Conservation (phyloP, 1,284 basidiomycete genomes). For the Cryptococcus amylolentus region DNA sequence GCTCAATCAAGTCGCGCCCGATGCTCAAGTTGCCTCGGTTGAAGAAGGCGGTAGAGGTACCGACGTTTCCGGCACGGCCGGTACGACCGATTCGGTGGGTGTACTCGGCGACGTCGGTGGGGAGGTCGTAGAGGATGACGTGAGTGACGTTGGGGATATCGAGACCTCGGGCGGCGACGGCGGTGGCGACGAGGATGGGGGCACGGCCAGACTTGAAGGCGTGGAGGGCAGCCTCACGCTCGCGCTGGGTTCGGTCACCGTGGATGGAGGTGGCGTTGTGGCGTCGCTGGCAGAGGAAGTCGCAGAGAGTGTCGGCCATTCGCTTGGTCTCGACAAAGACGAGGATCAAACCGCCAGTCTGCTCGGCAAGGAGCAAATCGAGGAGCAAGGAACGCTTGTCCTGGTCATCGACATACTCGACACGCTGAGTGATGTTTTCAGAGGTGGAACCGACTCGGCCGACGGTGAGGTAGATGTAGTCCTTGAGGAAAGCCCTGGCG, state of each 20-base stretch:
- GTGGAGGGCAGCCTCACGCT: slow-evolving; percentile 91
- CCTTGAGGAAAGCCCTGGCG: slow-evolving; percentile 89
- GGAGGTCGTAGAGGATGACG: slow-evolving; percentile 93
- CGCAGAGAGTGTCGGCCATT: slow-evolving; percentile 97
- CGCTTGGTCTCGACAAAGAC: slow-evolving; percentile 99
- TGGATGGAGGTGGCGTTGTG: slow-evolving; percentile 95
- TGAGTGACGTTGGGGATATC: slow-evolving; percentile 99
- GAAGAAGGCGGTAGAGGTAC: slow-evolving; percentile 91
- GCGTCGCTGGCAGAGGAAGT: slow-evolving; percentile 82
- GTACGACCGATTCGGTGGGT: slow-evolving; percentile 99
- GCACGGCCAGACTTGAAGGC: slow-evolving; percentile 94
- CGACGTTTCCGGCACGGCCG: slow-evolving; percentile 98
- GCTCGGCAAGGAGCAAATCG: slow-evolving; percentile 83
- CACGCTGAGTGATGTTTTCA: slow-evolving; percentile 98
- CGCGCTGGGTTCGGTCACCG: slow-evolving; percentile 94
- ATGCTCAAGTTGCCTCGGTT: slow-evolving; percentile 90
- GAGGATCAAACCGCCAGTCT: slow-evolving; percentile 74
- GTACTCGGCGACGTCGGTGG: slow-evolving; percentile 97
- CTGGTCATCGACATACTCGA: slow-evolving; percentile 96
- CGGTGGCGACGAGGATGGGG: slow-evolving; percentile 95
- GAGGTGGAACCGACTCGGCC: slow-evolving; percentile 97
- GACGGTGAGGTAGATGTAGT: slow-evolving; percentile 96
- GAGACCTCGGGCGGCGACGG: slow-evolving; percentile 96
- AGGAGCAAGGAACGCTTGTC: slow-evolving; percentile 97
- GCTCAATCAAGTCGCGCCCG: slow-evolving; percentile 83